Conservation (phyloP, 371 early-diverging fungal genomes). For the Fennellomyces sp. region DNA sequence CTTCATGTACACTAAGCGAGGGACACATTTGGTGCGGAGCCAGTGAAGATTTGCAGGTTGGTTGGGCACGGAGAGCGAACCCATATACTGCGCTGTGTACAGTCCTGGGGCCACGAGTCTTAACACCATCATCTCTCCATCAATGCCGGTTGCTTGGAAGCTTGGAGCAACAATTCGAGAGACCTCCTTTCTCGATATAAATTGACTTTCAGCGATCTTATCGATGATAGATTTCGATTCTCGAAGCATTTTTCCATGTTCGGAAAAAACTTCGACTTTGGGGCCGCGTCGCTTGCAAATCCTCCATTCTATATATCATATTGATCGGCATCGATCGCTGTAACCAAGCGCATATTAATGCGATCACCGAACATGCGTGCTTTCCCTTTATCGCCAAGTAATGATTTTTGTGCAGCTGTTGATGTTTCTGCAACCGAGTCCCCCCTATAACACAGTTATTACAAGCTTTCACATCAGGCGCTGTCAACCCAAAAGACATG, state of each 20-base stretch:
- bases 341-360: conserved; percentile 6
- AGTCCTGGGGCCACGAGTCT: conserved; percentile 14
- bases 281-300: conserved; percentile 7
- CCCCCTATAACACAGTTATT: too few relatives aligned
- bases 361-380: too few relatives aligned
- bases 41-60: conserved; percentile 1
- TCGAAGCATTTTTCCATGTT: conserved; percentile 12
- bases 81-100: conserved; percentile 16
- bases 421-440: too few relatives aligned
- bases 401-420: too few relatives aligned
- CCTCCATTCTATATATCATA: conserved; percentile 12
- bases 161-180: conserved; percentile 8
- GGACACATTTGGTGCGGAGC: conserved; percentile 14
- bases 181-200: not conserved
- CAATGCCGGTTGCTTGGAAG: conserved; percentile 19
- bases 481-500: too few relatives aligned
- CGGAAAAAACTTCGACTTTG: not conserved
- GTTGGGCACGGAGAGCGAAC: conserved; percentile 15
- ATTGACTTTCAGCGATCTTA: not conserved
- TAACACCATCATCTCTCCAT: conserved; percentile 19
- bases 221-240: conserved; percentile 11
- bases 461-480: too few relatives aligned
- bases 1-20: conserved; percentile 13
- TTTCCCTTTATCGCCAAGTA: too few relatives aligned
- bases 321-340: not conserved